Conservation (phyloP, 225 moss, liverwort and hornwort genomes). For the Rhytidiadelphus loreus region DNA sequence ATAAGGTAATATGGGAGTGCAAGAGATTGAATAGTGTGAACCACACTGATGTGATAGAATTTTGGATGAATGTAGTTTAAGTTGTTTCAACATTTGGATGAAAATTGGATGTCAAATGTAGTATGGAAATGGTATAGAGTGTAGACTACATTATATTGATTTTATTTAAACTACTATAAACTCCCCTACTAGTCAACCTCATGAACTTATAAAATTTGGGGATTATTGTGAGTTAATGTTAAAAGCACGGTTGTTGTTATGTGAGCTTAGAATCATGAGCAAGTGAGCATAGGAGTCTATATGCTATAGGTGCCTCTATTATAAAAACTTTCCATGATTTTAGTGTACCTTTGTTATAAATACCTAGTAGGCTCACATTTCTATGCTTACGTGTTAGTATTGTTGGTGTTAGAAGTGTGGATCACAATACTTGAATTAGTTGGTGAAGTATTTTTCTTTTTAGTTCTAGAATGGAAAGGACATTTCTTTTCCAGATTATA, state of each 20-base stretch:
- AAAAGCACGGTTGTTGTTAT: no score
- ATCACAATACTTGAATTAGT: neutral
- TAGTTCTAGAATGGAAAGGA: neutral
- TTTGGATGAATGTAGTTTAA: neutral
- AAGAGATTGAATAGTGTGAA: neutral
- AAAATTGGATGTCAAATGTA: neutral
- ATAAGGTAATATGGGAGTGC: neutral
- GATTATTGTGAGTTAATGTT: neutral
- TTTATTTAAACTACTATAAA: neutral
- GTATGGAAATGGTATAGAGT: neutral
- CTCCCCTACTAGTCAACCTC: neutral
- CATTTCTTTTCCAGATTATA: neutral
- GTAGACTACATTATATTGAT: neutral
- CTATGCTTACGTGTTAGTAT: no score
- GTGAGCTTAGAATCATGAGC: no score
- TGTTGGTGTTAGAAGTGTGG: accelerated
- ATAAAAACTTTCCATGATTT: no score
- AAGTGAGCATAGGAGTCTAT: no score
- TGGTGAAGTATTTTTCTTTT: neutral
- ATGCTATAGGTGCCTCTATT: no score
- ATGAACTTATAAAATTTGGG: neutral
- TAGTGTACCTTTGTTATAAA: no score
- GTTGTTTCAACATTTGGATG: neutral
- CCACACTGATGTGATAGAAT: neutral
- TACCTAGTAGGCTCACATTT: no score